Conservation (phyloP, 441 rosid species). For the Adansonia madagascariensis region DNA sequence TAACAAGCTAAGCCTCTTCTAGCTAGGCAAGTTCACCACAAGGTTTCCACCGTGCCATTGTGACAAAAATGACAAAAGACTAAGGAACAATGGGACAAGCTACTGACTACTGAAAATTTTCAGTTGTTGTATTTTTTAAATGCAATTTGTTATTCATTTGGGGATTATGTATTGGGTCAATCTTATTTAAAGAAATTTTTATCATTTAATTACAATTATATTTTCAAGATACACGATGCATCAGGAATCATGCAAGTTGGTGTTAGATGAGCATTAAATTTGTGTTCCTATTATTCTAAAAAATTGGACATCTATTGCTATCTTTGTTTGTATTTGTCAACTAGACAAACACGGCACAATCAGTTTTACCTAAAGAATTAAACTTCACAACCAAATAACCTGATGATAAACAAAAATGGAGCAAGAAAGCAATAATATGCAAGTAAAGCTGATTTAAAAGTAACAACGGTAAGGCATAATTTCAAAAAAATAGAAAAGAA, state of each 20-base stretch:
- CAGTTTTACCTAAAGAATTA: background rate
- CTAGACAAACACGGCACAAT: background rate
- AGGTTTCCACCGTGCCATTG: background rate
- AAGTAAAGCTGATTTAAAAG: background rate
- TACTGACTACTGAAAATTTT: background rate
- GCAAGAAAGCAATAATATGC: background rate
- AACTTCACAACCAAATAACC: background rate
- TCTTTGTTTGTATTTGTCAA: background rate
- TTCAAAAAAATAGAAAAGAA: background rate
- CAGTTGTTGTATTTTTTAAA: background rate
- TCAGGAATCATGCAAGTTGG: background rate
- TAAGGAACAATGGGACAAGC: no score
- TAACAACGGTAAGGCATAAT: background rate
- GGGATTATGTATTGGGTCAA: no score
- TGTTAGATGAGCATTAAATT: background rate
- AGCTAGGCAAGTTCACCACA: background rate
- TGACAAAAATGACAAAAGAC: background rate
- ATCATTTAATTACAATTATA: background rate
- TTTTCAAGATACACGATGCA: background rate
- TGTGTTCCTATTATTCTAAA: background rate
- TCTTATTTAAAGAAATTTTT: background rate
- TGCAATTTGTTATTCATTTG: background rate
- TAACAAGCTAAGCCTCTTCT: background rate
- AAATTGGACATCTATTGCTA: background rate
- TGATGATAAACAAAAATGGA: slow-evolving; percentile 5